Conservation (phyloP, 1,139 yeast genomes). For the Blastobotrys persicus region DNA sequence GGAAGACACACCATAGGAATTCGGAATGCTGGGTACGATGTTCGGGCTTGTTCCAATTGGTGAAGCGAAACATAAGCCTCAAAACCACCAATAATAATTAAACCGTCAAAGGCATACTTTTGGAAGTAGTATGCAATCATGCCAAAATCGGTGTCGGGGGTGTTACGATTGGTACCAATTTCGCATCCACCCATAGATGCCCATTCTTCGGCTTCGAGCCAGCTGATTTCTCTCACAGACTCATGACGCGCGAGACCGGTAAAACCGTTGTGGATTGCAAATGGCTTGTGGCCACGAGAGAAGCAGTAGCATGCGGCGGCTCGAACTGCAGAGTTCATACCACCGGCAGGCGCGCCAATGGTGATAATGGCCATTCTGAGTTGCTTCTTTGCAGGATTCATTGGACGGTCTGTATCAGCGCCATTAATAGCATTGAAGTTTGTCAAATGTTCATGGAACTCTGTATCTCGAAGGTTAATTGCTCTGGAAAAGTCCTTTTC, state of each 20-base stretch:
- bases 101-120: constrained; percentile 78
- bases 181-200: constrained; percentile 91
- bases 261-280: constrained; percentile 89
- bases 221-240: constrained; percentile 64
- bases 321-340: constrained; percentile 88
- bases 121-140: constrained; percentile 88
- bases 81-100: constrained; percentile 90
- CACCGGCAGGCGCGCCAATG: constrained; percentile 97
- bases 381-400: constrained; percentile 41
- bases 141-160: constrained; percentile 81
- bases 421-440: constrained; percentile 69
- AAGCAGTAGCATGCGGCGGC: constrained; percentile 90
- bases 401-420: constrained; percentile 60
- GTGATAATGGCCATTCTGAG: constrained; percentile 77
- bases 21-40: constrained; percentile 79
- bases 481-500: constrained; percentile 80
- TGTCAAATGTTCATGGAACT: constrained; percentile 73
- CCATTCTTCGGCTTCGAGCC: constrained; percentile 92
- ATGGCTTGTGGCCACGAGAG: constrained; percentile 84
- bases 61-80: constrained; percentile 86
- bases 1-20: constrained; percentile 94
- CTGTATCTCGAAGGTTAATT: constrained; percentile 81
- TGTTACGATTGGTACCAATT: constrained; percentile 86
- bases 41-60: constrained; percentile 71
- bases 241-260: constrained; percentile 85